Evolutionary conservation across 2,329 filamentous ascomycete species (phyloP), one percentile per base, ranked within the genome.

Genomic region (Neofusicoccum cordaticola): DNA sequence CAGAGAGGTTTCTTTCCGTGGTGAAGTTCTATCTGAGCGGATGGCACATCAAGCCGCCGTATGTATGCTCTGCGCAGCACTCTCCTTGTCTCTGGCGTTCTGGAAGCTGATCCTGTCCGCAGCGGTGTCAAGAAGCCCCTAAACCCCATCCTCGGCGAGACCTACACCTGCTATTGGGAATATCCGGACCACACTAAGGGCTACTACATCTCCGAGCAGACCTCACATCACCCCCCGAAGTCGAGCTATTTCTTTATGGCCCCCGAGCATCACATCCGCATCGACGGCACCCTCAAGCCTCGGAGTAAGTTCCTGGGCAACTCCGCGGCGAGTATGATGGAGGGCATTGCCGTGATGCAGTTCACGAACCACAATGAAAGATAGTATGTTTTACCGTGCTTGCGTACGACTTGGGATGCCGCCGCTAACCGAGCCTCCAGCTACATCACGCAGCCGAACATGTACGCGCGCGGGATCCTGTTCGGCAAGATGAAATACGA

Each of bases 401-500:
- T 44, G 6, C 11, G 31, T 6, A 19, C 19, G 22, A 11, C 34
- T 19, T 19, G 44, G 22, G 8, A 31, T 56, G 39, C 47, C 58
- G 68, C 71, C 61, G 71, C 67, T 34, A 15, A 50, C 15, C 31
- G 35, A 19, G n/a, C n/a, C 35, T 51, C 35, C 66, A 96, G 92
- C 78, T 91, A 96, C 73, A 80, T 98, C 61, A 98, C 95, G 4
- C 95, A 99, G 74, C 95, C 95, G 17, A 99, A 99, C 81, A 99
- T 99, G 93, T 99, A 99, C 77, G 95, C 94, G 22, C 87, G 95
- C 67, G 94, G 95, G 41, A 98, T 99, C 66, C 83, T 99, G 8
- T 97, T 99, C 73, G 95, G 95, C 53, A 98, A 97, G 78, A 98
- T 99, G 95, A 98, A 97, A 78, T 99, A 98, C 78, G 95, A 99